Evolutionary conservation across 1,284 basidiomycete genomes (phyloP), one percentile per base, ranked within the genome.

Genomic region (Peniophora sp.): DNA sequence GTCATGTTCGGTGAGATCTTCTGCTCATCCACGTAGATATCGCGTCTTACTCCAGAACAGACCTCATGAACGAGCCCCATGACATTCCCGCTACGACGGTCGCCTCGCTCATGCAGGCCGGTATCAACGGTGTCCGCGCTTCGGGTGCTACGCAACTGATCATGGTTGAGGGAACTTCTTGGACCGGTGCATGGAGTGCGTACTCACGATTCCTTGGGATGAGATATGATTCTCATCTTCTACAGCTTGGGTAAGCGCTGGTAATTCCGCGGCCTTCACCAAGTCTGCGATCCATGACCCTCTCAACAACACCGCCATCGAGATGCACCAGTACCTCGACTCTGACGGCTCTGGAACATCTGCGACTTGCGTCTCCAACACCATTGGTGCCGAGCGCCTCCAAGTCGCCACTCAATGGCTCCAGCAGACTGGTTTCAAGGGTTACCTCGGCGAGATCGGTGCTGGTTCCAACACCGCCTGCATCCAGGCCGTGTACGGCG

Each of bases 271-370:
- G 23, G 79, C 67, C 37, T 83, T 83, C 62, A 68, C 65, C 37
- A 5, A 32, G 6, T 5, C 27, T 6, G 62, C 64, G 18, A 69
- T 85, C 62, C 69, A 65, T 37, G 81, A 85, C 58, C 79, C 81
- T 47, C 73, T 73, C 67, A 79, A 81, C 69, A 82, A 83, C 64
- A 59, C 76, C 48, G 79, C 78, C 44, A 78, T 83, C 55, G 27
- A 83, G 62, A 83, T 84, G 80, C 80, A 83, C 61, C 80, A 83
- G 62, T 85, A 85, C 68, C 78, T 83, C 56, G 27, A 83, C 64
- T 77, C 74, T 47, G 81, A 85, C 61, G 73, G 78, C 56, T 81
- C 79, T 43, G 81, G 81, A 48, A 83, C 81, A 6, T 72, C 64
- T 45, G 62, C 59, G 3, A 72, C 67, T 24, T 83, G 81, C 58